These are phyloP conservation scores for Leishmania gerbilli DNA, from an alignment of 208 protist species.

Conservation along the genomic window DNA sequence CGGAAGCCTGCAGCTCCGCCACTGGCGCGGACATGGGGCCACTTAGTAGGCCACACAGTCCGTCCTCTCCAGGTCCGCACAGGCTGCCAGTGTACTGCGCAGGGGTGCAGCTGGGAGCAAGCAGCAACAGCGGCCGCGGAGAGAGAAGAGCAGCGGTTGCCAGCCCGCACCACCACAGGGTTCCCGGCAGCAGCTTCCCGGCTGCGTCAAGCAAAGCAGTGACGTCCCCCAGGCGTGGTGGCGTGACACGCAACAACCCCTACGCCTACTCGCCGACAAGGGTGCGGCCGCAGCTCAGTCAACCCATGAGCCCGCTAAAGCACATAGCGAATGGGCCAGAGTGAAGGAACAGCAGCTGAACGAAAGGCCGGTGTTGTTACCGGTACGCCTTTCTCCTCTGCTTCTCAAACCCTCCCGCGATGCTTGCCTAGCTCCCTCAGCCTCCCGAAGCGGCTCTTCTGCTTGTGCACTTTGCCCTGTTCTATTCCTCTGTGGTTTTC, in stretches of 20 bases:
- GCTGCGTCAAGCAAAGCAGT: neutral
- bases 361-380: neutral
- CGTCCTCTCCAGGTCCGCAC: slow-evolving; percentile 3
- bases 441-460: neutral
- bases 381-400: neutral
- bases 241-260: slow-evolving; percentile 24
- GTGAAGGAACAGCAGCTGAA: neutral
- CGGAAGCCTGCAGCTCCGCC: neutral
- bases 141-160: slow-evolving; percentile 1
- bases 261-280: slow-evolving; percentile 12
- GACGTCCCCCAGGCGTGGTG: neutral
- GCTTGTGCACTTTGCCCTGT: neutral
- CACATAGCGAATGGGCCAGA: neutral
- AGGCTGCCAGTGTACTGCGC: slow-evolving; percentile 16
- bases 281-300: slow-evolving; percentile 13
- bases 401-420: neutral
- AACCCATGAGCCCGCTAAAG: slow-evolving; percentile 24
- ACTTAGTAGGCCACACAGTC: slow-evolving; percentile 18
- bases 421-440: neutral
- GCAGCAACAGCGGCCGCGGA: slow-evolving; percentile 7
- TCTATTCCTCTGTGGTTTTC: neutral
- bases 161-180: neutral
- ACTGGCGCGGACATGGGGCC: neutral
- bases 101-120: slow-evolving; percentile 1
- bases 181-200: neutral